Evolutionary conservation across 495 filamentous ascomycete species (phyloP), one percentile per base, ranked within the genome.

Genomic region (Physcia stellaris): DNA sequence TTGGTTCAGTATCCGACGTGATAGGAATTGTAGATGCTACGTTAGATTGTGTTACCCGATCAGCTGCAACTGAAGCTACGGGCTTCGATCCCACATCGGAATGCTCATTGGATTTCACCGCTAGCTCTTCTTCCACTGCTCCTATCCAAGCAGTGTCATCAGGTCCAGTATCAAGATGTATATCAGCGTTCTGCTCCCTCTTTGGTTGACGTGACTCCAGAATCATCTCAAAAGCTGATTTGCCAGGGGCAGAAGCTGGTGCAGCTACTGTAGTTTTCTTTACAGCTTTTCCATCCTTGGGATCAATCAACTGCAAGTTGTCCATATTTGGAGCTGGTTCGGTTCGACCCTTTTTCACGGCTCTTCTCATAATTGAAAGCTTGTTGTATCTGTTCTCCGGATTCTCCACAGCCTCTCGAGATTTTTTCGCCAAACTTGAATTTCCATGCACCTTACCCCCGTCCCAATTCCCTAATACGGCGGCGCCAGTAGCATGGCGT

Each of bases 321-420:
- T 42, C 57, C 17, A 60, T 48, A 38, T 77, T 64, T 4, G 65
- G 67, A 11, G 56, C 58, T 3, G 50, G 50, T 38, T 73, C 65
- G 7, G 57, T 46, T 32, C 54, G 58, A 32, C 59, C 60, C 3
- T 45, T 17, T 51, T 72, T 72, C 52, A 70, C 45, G 18, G 45
- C 39, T 15, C 38, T 52, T 27, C 50, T 36, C 23, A 47, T 50
- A 0, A 46, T 53, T 15, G 47, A 42, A 4, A 46, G 22, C 6
- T 39, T 46, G 1, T 40, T 41, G 32, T 24, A 46, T 2, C 16
- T 34, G 24, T 41, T 41, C 1, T 16, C 4, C 21, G 24, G 12
- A 4, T 40, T 40, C 10, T 2, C 6, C 27, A 4, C 19, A 17
- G 9, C 6, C 12, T 40, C 27, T 13, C 5, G 1, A 31, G 37